Percentiles rank a stretch among this genome's conserved stretches.
These are phyloP conservation scores for Trichomonas gallinae DNA, from an alignment of 208 protist genomes.

Conservation along the genomic window DNA sequence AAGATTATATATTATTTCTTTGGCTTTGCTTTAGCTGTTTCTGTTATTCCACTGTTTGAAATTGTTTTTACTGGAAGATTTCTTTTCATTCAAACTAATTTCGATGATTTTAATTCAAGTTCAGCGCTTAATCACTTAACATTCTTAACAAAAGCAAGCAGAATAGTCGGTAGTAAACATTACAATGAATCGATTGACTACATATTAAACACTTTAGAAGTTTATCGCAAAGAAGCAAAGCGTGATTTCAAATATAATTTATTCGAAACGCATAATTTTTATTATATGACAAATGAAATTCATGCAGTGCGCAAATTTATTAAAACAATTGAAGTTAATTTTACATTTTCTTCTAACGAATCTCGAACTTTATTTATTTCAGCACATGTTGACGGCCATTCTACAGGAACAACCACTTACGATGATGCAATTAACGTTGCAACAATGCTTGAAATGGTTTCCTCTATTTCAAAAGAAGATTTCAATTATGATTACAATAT, in stretches of 20 bases:
- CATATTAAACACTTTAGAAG: neutral
- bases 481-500: neutral
- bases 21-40: too few relatives aligned
- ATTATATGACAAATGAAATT: neutral
- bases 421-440: conserved; percentile 4
- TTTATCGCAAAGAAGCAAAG: neutral
- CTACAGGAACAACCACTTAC: neutral
- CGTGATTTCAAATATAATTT: neutral
- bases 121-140: neutral
- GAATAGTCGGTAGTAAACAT: neutral
- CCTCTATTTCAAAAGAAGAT: neutral
- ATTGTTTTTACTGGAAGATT: too few relatives aligned
- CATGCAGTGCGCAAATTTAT: neutral
- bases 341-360: neutral
- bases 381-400: neutral
- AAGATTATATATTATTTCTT: too few relatives aligned
- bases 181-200: neutral
- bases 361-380: neutral
- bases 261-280: neutral
- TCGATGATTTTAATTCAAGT: neutral
- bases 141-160: neutral
- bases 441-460: neutral
- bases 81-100: too few relatives aligned
- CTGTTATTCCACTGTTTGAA: too few relatives aligned
- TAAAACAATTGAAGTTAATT: neutral